Evolutionary conservation across 2,329 filamentous ascomycete species (phyloP).

Genomic region (Ceratocystis eucalypticola): DNA sequence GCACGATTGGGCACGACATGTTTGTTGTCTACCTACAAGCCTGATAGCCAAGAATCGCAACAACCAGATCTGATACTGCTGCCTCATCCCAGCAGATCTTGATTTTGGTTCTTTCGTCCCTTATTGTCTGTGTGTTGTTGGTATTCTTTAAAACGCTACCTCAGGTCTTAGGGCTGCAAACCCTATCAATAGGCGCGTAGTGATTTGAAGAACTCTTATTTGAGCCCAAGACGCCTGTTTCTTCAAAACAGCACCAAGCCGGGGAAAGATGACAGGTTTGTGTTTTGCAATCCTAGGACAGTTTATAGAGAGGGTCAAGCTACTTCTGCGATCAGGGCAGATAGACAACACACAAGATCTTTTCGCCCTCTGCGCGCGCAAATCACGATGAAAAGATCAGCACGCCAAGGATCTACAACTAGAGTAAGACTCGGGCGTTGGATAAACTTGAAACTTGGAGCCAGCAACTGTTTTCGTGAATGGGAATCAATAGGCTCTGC

Average conservation of each 20-base stretch:
- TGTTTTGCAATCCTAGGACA: neutral
- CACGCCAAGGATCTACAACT: neutral
- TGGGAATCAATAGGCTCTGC: neutral
- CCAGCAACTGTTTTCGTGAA: neutral
- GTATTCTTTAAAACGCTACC: neutral
- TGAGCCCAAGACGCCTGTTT: neutral
- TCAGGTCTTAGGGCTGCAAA: neutral
- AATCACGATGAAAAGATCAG: neutral
- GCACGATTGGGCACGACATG: neutral
- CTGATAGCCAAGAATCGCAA: neutral
- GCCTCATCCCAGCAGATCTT: neutral
- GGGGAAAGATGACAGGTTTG: neutral
- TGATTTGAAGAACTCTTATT: neutral
- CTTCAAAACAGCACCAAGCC: neutral
- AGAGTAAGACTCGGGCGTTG: neutral
- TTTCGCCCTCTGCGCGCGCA: neutral
- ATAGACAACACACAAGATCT: too few species aligned
- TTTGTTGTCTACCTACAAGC: neutral
- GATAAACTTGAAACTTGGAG: neutral
- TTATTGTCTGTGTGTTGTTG: neutral
- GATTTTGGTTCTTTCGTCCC: neutral
- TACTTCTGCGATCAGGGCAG: neutral
- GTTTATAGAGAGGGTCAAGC: neutral
- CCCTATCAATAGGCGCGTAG: neutral
- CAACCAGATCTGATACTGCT: neutral